Evolutionary conservation across 495 filamentous ascomycete species (phyloP).

Genomic region (Aspergillus taichungensis): DNA sequence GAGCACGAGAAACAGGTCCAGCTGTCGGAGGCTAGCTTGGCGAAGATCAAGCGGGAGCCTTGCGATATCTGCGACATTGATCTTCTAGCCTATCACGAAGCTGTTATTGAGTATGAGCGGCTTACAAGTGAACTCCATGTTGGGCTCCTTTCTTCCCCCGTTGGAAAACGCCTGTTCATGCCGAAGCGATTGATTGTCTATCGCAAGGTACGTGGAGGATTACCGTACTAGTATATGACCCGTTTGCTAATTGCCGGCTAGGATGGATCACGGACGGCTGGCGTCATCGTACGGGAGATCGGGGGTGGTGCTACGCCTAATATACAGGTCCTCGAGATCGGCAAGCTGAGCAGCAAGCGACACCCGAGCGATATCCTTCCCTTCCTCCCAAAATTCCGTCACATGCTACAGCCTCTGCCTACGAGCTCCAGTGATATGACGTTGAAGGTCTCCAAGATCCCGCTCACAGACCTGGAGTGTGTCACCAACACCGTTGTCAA

Average conservation of each 20-base stretch:
- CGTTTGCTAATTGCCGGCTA: slow-evolving; percentile 22
- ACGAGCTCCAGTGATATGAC: slow-evolving; percentile 45
- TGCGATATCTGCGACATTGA: slow-evolving; percentile 77
- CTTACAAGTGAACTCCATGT: slow-evolving; percentile 67
- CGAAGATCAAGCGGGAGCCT: slow-evolving; percentile 75
- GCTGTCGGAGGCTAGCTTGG: slow-evolving; percentile 83
- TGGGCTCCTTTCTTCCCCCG: slow-evolving; percentile 59
- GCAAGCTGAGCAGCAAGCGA: slow-evolving; percentile 49
- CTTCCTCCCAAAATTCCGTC: slow-evolving; percentile 59
- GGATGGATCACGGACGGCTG: slow-evolving; percentile 70
- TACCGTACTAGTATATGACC: not conserved
- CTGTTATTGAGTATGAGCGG: slow-evolving; percentile 66
- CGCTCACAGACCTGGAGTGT: slow-evolving; percentile 67
- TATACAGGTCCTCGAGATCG: slow-evolving; percentile 71
- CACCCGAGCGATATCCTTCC: slow-evolving; percentile 72
- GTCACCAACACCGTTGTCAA: slow-evolving; percentile 67
- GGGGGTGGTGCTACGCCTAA: slow-evolving; percentile 50
- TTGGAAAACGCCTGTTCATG: slow-evolving; percentile 71
- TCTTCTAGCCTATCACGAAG: slow-evolving; percentile 67
- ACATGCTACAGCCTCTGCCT: slow-evolving; percentile 52
- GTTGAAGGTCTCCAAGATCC: slow-evolving; percentile 55
- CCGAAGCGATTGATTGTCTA: slow-evolving; percentile 67
- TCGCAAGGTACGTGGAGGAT: slow-evolving; percentile 38
- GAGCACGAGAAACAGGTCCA: slow-evolving; percentile 93
- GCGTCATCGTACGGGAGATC: slow-evolving; percentile 66